Evolutionary conservation across 331 rosid genomes (phyloP).

Genomic region (Pyrus hybrid): DNA sequence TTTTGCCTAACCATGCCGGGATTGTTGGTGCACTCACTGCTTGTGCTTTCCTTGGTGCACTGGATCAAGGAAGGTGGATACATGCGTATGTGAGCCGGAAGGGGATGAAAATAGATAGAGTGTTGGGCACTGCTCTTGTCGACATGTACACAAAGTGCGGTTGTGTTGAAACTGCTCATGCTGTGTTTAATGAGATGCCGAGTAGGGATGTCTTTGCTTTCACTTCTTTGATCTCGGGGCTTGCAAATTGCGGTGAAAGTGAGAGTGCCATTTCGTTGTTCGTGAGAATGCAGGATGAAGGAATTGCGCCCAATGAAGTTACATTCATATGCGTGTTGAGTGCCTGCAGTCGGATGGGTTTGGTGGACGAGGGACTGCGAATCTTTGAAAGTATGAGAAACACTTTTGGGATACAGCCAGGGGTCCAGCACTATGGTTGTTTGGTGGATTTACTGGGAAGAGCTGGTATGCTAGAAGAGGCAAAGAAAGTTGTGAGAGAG

Average conservation of each 20-base stretch:
- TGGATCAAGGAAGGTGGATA: slow-evolving; percentile 51
- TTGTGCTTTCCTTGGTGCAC: slow-evolving; percentile 39
- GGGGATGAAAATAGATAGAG: slow-evolving; percentile 22
- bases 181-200: slow-evolving; percentile 27
- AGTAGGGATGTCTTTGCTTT: slow-evolving; percentile 36
- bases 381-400: neutral
- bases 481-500: too few species aligned
- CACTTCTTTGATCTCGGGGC: slow-evolving; percentile 41
- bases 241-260: slow-evolving; percentile 35
- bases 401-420: neutral
- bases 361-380: too few species aligned
- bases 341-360: too few species aligned
- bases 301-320: slow-evolving; percentile 35
- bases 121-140: slow-evolving; percentile 55
- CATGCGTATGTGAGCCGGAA: slow-evolving; percentile 32
- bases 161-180: slow-evolving; percentile 23
- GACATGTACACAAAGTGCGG: slow-evolving; percentile 98
- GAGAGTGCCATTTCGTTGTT: slow-evolving; percentile 27
- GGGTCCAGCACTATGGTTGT: too few species aligned
- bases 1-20: slow-evolving; percentile 28
- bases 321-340: too few species aligned
- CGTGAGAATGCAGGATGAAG: slow-evolving; percentile 27
- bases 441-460: too few species aligned
- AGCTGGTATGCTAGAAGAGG: too few species aligned
- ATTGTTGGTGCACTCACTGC: slow-evolving; percentile 38